phyloP scores from a whole-genome alignment of 805 yeast genomes.

The Nakazawaea holstii region DNA sequence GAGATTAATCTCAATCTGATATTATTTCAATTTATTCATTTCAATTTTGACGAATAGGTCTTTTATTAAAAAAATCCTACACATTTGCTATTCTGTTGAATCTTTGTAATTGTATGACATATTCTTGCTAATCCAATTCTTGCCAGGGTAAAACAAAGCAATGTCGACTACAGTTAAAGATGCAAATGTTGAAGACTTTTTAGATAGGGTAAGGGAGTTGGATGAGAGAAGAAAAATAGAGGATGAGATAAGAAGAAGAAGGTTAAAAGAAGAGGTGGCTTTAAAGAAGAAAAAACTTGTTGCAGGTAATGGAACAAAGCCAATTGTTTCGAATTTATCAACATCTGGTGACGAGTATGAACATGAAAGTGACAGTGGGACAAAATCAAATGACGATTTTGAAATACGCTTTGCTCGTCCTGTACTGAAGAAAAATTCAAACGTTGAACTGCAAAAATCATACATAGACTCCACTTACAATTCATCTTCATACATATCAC shows the following conservation, averaged over 20 bases:
- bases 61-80: too few relatives aligned
- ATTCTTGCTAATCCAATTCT: too few relatives aligned
- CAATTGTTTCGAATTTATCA: neutral
- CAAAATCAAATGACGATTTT: neutral
- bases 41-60: too few relatives aligned
- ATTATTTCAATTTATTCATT: too few relatives aligned
- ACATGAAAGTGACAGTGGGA: neutral
- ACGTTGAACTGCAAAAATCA: neutral
- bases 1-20: too few relatives aligned
- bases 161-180: constrained; percentile 5
- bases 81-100: too few relatives aligned
- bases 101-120: too few relatives aligned
- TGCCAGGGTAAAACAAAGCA: too few relatives aligned
- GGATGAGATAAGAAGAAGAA: constrained; percentile 11
- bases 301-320: too few relatives aligned
- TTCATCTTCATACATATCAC: neutral
- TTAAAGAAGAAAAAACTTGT: constrained; percentile 9
- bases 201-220: constrained; percentile 13
- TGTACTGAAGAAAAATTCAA: neutral
- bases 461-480: neutral
- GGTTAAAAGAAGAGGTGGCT: constrained; percentile 11
- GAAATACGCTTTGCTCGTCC: neutral
- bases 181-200: constrained; percentile 12
- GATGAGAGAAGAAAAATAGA: constrained; percentile 11
- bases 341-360: neutral